Evolutionary conservation across 768 basidiomycete genomes (phyloP), one percentile per base, ranked within the genome.

Genomic region (Thelephora ganbajun): DNA sequence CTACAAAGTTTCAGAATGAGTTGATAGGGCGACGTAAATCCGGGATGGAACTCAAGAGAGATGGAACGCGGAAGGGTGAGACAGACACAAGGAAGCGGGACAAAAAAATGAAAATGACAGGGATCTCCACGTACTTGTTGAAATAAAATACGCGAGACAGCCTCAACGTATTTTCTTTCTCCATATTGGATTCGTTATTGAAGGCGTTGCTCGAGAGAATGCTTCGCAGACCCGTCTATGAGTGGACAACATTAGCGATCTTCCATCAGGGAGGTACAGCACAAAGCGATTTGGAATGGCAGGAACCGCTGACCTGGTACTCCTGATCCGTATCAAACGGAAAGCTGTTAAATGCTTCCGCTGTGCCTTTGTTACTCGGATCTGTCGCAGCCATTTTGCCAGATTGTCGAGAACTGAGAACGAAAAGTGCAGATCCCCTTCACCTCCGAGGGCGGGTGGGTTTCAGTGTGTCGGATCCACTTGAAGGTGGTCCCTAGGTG

Each of bases 61-160:
- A 16, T 23, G 23, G 20, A 26, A 22, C 7, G 18, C 3, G 33
- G 7, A 13, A 42, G 3, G 18, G 35, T 16, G 26, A 39, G 46
- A 43, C 35, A 43, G 3, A 33, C 50, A 37, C 35, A 9, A 48
- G 20, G 23, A n/a, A 23, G 43, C 11, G 41, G 41, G 18, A 44
- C 46, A 6, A 26, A 11, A 3, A 20, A 33, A 33, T 11, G 26
- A 36, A 16, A 33, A 35, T 43, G 18, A 30, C 5, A 35, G 13
- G 12, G 36, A 45, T 22, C 20, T 19, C 46, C 46, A 46, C 63
- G 47, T 48, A 76, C 78, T 65, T 66, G 62, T 83, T 86, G 61
- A 84, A 87, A 63, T 83, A 87, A 58, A 82, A 87, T 0, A 85
- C 69, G 14, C 74, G 68, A 1, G 76, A 74, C 35, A 69, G 70